phyloP scores from a whole-genome alignment of 441 rosid genomes.

The Kokia cookei region DNA sequence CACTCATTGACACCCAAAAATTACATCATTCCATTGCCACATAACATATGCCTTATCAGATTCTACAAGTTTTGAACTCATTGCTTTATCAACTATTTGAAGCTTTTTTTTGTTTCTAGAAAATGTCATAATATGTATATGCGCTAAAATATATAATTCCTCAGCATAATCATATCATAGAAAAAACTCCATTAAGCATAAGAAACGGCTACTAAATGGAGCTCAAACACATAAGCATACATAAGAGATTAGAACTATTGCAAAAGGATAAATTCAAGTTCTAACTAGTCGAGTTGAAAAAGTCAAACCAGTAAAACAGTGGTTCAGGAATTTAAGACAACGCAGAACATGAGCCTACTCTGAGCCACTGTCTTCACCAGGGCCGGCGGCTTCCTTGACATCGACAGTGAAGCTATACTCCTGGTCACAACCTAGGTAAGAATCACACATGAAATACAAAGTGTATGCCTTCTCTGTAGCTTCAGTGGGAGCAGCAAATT shows the following conservation, averaged over 20 bases:
- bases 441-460: conserved; percentile 83
- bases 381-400: conserved; percentile 45
- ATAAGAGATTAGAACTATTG: not conserved
- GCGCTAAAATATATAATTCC: not conserved
- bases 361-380: conserved; percentile 35
- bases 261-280: not conserved
- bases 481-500: conserved; percentile 68
- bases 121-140: no score
- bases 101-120: no score
- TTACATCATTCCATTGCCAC: no score
- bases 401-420: conserved; percentile 66
- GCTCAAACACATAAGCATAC: not conserved
- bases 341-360: conserved; percentile 2
- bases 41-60: no score
- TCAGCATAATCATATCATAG: not conserved
- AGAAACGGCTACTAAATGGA: not conserved
- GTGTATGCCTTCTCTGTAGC: conserved; percentile 55
- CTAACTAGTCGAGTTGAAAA: not conserved
- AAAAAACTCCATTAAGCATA: not conserved
- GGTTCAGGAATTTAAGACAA: not conserved
- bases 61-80: no score
- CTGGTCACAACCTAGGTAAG: conserved; percentile 88
- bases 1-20: no score
- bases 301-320: not conserved
- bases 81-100: no score